A percentile compares a stretch with the other conserved stretches of the same genome.
These are phyloP conservation scores for Theobroma cacao DNA, from an alignment of 345 rosid species.

Conservation along the genomic window DNA sequence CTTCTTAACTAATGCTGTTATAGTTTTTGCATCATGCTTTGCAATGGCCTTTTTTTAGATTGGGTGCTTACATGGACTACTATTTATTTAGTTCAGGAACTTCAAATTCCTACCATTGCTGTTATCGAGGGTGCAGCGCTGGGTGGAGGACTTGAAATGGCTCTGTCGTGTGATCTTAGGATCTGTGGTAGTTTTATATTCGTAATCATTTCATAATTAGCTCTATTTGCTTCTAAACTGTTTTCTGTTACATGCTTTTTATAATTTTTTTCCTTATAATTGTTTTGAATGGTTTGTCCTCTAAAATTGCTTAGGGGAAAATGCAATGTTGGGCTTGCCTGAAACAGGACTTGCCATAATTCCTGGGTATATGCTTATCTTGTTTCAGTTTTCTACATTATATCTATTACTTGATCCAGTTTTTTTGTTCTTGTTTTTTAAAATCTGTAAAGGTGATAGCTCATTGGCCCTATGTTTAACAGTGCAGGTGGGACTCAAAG, in stretches of 20 bases:
- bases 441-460: neutral
- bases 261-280: neutral
- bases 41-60: neutral
- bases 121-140: constrained; percentile 88
- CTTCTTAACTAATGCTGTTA: neutral
- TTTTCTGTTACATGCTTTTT: neutral
- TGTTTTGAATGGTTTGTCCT: neutral
- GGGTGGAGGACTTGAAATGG: constrained; percentile 99
- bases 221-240: neutral
- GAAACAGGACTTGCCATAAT: constrained; percentile 98
- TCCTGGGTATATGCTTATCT: constrained; percentile 60
- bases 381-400: neutral
- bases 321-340: constrained; percentile 80
- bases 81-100: constrained; percentile 40
- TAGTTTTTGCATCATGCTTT: neutral
- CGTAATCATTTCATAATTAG: neutral
- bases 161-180: constrained; percentile 88
- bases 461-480: constrained; percentile 21
- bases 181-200: constrained; percentile 58
- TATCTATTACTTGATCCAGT: neutral
- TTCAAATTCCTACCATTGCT: constrained; percentile 75
- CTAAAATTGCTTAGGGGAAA: constrained; percentile 50
- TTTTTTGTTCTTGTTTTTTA: neutral
- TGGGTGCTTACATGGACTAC: constrained; percentile 3
- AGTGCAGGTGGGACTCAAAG: constrained; percentile 96